Conservation (phyloP, 2,329 filamentous ascomycete genomes). For the Aspergillus latus region DNA sequence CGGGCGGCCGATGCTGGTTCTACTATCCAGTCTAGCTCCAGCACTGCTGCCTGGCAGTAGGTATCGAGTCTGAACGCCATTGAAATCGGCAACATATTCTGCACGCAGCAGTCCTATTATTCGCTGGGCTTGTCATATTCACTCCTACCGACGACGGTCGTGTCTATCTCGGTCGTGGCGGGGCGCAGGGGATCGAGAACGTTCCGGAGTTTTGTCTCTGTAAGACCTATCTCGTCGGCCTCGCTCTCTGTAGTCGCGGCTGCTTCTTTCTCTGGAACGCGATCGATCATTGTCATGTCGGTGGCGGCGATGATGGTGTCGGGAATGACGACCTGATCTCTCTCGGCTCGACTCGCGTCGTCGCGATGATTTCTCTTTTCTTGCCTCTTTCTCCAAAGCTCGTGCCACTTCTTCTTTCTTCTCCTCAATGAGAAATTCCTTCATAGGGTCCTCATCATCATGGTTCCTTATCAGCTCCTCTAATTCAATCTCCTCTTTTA, state of each 20-base stretch:
- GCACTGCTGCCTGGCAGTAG: background rate
- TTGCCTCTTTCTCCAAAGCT: slow-evolving; percentile 60
- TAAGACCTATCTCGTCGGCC: slow-evolving; percentile 30
- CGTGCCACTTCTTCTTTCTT: slow-evolving; percentile 85
- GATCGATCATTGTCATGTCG: slow-evolving; percentile 32
- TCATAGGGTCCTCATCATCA: slow-evolving; percentile 98
- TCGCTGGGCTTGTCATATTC: background rate
- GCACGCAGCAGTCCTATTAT: background rate
- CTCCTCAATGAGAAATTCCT: slow-evolving; percentile 80
- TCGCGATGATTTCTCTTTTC: slow-evolving; percentile 46
- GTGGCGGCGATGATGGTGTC: slow-evolving; percentile 49
- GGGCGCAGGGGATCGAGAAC: slow-evolving; percentile 32
- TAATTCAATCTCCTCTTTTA: slow-evolving; percentile 81
- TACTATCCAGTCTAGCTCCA: too few relatives aligned
- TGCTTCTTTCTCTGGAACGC: slow-evolving; percentile 32
- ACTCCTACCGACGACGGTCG: slow-evolving; percentile 31
- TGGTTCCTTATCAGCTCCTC: slow-evolving; percentile 72
- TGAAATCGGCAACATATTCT: too few relatives aligned
- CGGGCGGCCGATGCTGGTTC: too few relatives aligned
- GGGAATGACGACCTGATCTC: slow-evolving; percentile 43
- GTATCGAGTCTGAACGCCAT: too few relatives aligned
- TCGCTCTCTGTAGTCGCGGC: slow-evolving; percentile 30
- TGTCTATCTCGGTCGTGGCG: slow-evolving; percentile 32
- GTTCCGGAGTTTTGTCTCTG: slow-evolving; percentile 28
- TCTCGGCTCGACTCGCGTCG: slow-evolving; percentile 39